Evolutionary conservation across 306 rosid species (phyloP), one percentile per base, ranked within the genome.

Genomic region (Fragaria nilgerrensis): DNA sequence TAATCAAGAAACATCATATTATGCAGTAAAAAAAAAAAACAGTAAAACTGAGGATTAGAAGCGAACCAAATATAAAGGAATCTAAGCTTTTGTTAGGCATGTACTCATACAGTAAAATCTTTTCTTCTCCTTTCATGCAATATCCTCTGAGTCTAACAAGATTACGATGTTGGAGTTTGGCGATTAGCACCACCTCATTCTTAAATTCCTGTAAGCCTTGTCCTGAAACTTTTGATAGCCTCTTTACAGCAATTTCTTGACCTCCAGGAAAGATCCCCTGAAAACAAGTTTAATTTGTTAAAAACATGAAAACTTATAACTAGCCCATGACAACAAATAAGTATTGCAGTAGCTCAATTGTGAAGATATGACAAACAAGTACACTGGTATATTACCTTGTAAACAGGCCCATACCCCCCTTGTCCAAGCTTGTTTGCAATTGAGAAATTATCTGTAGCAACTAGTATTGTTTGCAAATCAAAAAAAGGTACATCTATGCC

Each of bases 41-140:
- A 14, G 37, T 71, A 41, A 19, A 72, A 50, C n/a, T 2, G 11
- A 19, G 32, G 47, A 52, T 16, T 52, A 20, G 25, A 56, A n/a
- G 64, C 94, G 19, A 72, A 91, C 96, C 92, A 39, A 91, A 91
- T 80, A 91, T 85, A 79, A 91, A 87, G 53, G 45, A 77, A 77
- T 91, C 96, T 58, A 91, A 77, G 77, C 93, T 89, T 82, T 81
- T 87, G 77, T 89, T 91, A 9, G 88, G 93, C 93, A 91, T 89
- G 59, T 87, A 91, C 72, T 91, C 93, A 66, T 91, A 89, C 34
- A 91, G 77, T 79, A 89, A 80, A 85, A 91, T 87, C 85, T 86
- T 89, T 78, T 92, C 93, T 53, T 84, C 90, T 80, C 91, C 90
- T 84, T 85, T 82, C 22, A 88, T 62, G 76, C 91, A 92, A 63